A percentile compares a stretch with the other conserved stretches of the same genome.
These are phyloP conservation scores for Leishmania mexicana DNA, from an alignment of 208 protist genomes.

Conservation along the genomic window DNA sequence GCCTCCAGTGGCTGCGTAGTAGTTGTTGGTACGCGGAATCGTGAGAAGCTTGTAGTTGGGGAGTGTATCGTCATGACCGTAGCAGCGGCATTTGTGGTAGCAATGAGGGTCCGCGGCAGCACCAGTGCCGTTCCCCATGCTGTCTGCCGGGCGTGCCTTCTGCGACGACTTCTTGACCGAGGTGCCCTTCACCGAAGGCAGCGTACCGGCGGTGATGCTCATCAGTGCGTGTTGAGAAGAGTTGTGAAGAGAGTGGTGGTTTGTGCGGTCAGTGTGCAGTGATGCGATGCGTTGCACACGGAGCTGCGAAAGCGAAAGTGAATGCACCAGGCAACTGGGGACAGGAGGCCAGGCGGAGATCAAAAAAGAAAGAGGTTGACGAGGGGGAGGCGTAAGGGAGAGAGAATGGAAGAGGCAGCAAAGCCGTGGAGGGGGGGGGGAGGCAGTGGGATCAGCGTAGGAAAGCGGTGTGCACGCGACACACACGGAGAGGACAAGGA, in stretches of 20 bases:
- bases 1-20: constrained; percentile 66
- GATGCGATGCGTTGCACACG: neutral
- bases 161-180: constrained; percentile 12
- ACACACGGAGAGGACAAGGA: neutral
- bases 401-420: neutral
- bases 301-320: neutral
- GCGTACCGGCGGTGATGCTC: constrained; percentile 14
- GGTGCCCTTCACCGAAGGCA: constrained; percentile 24
- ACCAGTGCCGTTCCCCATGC: neutral
- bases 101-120: constrained; percentile 9
- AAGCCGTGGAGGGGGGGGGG: too few relatives aligned
- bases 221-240: constrained; percentile 5
- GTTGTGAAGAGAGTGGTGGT: neutral
- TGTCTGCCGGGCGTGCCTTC: constrained; percentile 10
- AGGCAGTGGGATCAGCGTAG: too few relatives aligned
- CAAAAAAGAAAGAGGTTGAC: neutral
- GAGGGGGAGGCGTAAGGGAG: neutral
- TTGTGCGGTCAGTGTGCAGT: neutral
- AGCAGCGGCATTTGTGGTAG: constrained; percentile 65
- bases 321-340: neutral
- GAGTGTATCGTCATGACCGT: constrained; percentile 52
- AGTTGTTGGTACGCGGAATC: constrained; percentile 82
- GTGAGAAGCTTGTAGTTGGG: constrained; percentile 75
- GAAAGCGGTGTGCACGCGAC: neutral
- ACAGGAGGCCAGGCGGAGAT: neutral